These are phyloP conservation scores for Trichoderma sp. DNA, from an alignment of 2,329 filamentous ascomycete species.

Conservation along the genomic window DNA sequence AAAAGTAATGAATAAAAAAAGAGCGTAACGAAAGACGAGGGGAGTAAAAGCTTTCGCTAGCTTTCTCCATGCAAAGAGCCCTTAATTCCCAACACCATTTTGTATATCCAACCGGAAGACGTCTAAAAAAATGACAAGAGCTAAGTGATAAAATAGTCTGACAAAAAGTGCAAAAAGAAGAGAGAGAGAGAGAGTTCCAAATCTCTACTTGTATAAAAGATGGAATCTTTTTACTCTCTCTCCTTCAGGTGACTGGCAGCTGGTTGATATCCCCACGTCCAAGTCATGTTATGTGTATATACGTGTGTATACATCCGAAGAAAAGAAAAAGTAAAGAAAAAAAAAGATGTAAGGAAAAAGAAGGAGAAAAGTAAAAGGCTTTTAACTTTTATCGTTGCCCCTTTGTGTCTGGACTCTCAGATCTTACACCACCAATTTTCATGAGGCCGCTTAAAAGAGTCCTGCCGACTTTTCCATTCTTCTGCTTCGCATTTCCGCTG, in stretches of 20 bases:
- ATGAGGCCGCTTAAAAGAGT: constrained; percentile 49
- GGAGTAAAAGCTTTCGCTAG: not conserved
- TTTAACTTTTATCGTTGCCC: constrained; percentile 29
- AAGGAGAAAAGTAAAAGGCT: not conserved
- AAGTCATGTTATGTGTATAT: constrained; percentile 7
- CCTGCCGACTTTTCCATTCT: constrained; percentile 45
- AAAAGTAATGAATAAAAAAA: constrained; percentile 15
- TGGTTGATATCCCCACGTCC: constrained; percentile 12
- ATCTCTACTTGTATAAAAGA: not conserved
- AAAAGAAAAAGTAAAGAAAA: not conserved
- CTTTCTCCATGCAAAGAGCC: constrained; percentile 18
- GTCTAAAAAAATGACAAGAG: constrained; percentile 20
- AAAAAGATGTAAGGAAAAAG: not conserved
- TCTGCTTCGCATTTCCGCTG: constrained; percentile 37
- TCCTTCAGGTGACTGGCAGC: not conserved
- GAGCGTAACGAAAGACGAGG: constrained; percentile 13
- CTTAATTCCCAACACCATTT: constrained; percentile 23
- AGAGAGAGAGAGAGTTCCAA: not conserved
- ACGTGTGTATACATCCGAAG: not conserved
- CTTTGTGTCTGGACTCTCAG: constrained; percentile 46
- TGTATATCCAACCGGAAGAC: constrained; percentile 22
- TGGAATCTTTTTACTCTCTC: not conserved
- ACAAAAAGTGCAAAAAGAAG: constrained; percentile 7
- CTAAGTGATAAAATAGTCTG: constrained; percentile 6
- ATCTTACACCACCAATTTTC: constrained; percentile 45